phyloP scores from a whole-genome alignment of 345 rosid species.

The Euphorbia tirucalli region DNA sequence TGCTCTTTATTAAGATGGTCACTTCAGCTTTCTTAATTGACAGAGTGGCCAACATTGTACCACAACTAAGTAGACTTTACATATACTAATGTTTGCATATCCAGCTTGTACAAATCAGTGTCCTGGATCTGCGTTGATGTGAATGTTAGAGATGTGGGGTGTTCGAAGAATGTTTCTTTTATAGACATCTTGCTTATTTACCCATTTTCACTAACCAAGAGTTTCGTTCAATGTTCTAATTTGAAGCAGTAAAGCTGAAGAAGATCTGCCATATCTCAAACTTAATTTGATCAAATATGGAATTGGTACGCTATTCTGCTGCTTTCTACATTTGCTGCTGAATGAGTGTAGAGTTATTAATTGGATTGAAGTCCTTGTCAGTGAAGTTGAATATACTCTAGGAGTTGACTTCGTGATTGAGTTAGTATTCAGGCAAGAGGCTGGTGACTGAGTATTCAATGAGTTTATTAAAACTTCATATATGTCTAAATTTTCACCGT shows the following conservation, averaged over 20 bases:
- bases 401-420: too few relatives aligned
- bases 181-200: slow-evolving; percentile 10
- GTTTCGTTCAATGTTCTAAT: not conserved
- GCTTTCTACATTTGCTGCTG: not conserved
- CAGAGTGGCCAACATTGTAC: too few relatives aligned
- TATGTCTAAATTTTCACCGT: too few relatives aligned
- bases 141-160: slow-evolving; percentile 3
- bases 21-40: not conserved
- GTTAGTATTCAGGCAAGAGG: too few relatives aligned
- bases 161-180: not conserved
- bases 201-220: not conserved
- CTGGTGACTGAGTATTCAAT: too few relatives aligned
- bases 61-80: not conserved
- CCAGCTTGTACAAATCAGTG: not conserved
- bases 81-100: not conserved
- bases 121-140: not conserved
- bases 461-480: too few relatives aligned
- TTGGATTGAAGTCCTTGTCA: too few relatives aligned
- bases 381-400: too few relatives aligned
- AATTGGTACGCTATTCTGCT: not conserved
- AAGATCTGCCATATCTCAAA: not conserved
- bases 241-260: not conserved
- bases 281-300: not conserved
- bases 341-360: too few relatives aligned
- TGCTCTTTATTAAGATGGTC: slow-evolving; percentile 41